Evolutionary conservation across 495 filamentous ascomycete genomes (phyloP).

Genomic region (Friedmanniomyces simplex): DNA sequence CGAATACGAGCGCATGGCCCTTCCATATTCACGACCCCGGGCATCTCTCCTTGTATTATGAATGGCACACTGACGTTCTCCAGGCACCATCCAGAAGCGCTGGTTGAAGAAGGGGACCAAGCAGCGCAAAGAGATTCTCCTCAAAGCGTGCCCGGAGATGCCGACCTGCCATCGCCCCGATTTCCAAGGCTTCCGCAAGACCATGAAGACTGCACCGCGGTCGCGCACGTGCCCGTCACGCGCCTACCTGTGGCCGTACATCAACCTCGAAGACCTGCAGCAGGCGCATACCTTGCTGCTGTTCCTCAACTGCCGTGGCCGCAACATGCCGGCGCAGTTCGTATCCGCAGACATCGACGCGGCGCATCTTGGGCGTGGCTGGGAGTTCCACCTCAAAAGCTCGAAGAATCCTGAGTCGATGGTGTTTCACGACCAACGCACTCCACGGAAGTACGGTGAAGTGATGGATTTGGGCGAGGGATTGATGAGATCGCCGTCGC

Average conservation of each 20-base stretch:
- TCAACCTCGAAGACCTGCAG: constrained; percentile 48
- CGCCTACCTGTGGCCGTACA: constrained; percentile 41
- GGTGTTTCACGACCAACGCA: constrained; percentile 32
- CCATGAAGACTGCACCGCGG: constrained; percentile 10
- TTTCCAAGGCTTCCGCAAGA: constrained; percentile 35
- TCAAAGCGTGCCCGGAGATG: constrained; percentile 40
- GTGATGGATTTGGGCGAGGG: constrained; percentile 32
- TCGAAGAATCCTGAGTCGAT: constrained; percentile 27
- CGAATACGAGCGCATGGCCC: too few species aligned
- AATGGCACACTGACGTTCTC: not conserved
- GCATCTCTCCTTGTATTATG: too few species aligned
- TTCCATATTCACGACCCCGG: too few species aligned
- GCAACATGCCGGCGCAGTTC: constrained; percentile 37
- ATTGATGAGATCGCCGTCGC: constrained; percentile 26
- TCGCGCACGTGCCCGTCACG: constrained; percentile 21
- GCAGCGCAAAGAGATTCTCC: constrained; percentile 35
- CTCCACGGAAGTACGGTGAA: constrained; percentile 36
- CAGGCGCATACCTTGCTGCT: constrained; percentile 36
- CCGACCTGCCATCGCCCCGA: constrained; percentile 41
- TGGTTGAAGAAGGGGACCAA: constrained; percentile 40
- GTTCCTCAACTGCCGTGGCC: constrained; percentile 40
- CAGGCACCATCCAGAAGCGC: constrained; percentile 32
- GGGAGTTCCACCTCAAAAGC: constrained; percentile 24
- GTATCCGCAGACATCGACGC: constrained; percentile 29
- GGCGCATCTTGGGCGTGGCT: constrained; percentile 24